phyloP scores from a whole-genome alignment of 805 yeast genomes.

The Starmerella scarabaei region DNA sequence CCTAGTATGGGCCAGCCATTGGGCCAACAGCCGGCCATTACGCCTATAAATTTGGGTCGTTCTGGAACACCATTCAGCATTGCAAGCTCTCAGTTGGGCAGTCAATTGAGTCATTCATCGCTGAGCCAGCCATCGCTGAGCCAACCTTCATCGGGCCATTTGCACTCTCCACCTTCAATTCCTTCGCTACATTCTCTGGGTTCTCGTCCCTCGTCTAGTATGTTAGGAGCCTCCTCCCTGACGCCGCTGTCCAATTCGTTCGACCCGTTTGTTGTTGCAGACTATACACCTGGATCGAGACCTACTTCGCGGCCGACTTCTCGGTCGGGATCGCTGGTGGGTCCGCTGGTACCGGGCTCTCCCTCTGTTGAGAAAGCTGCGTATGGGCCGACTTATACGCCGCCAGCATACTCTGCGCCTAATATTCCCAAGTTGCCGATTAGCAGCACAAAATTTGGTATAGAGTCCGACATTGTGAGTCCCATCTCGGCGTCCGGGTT shows the following conservation, averaged over 20 bases:
- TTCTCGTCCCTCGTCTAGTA: too few species aligned
- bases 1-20: too few species aligned
- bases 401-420: too few species aligned
- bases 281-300: background rate
- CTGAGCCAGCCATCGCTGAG: too few species aligned
- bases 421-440: too few species aligned
- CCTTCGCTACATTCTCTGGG: background rate
- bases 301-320: background rate
- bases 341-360: background rate
- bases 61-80: too few species aligned
- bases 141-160: background rate
- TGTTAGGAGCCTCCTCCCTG: too few species aligned
- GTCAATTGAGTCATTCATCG: too few species aligned
- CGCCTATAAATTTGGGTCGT: too few species aligned
- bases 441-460: too few species aligned
- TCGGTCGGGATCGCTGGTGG: background rate
- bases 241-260: background rate
- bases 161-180: background rate
- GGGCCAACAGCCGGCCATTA: too few species aligned
- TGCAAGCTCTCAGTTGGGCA: too few species aligned
- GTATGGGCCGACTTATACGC: background rate
- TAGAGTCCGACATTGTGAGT: slow-evolving; percentile 1
- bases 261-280: background rate
- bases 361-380: background rate
- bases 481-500: slow-evolving; percentile 8